Base-by-base conservation (phyloP, 257 asterid species). In the Ehretia macrophylla region DNA sequence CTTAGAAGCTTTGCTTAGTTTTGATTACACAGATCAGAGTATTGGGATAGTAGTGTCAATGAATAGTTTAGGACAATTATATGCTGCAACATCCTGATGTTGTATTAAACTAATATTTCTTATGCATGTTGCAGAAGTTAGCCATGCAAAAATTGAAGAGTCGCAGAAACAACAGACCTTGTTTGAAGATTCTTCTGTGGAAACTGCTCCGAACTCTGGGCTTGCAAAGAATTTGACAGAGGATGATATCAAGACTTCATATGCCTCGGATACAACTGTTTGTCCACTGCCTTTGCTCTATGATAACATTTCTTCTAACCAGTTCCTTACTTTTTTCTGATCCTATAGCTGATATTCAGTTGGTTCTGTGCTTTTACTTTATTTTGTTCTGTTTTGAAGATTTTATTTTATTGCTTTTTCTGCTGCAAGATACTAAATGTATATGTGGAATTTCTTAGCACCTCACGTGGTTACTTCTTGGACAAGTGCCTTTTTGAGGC, bases 211-310 rank as follows among this genome's bases (percentile, higher is more conserved):
- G 32, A 84, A 81, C 58, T 40, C 87, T 55, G 95, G 80, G 58
- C 81, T 66, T 32, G 93, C 83, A 59, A 84, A 88, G 83, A 80
- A 58, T 68, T 78, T 77, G 70, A 73, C 71, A 52, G 96, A 86
- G 71, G 99, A 93, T 69, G 95, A 88, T 67, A 18, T 80, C 73
- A 88, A 86, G 81, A 66, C 85, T 80, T 78, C 96, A 59, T 73
- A 83, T 47, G 66, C 77, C 52, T 59, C 77, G 56, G 99, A 93
- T 67, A 56, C 78, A 70, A 60, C 91, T 37, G 99, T 93, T 82
- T 68, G 94, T 75, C 50, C 47, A 65, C 35, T 18, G 17, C 59
- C 64, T 64, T 22, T 73, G 64, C 55, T 47, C 8, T 63, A n/a
- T n/a, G n/a, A n/a, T n/a, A n/a, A n/a, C n/a, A 46, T 54, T 27